phyloP scores from a whole-genome alignment of 208 protist genomes.

The Crithidia acanthocephali region DNA sequence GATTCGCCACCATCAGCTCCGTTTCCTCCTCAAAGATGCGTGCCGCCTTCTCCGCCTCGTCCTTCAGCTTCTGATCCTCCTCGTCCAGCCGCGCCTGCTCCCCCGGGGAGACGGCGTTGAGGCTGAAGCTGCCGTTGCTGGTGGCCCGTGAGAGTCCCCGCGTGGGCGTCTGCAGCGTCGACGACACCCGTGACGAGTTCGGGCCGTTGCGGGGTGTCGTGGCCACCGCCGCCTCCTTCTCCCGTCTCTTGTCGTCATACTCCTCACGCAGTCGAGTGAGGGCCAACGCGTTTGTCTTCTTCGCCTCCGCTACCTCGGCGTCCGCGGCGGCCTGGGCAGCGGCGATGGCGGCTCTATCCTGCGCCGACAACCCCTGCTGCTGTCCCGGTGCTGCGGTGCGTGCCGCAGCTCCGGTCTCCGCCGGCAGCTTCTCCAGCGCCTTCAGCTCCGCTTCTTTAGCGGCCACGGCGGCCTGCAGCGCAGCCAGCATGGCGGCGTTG shows the following conservation, averaged over 20 bases:
- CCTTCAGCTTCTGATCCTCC: constrained; percentile 41
- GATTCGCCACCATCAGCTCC: constrained; percentile 35
- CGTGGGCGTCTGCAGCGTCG: constrained; percentile 12
- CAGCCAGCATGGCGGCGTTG: constrained; percentile 25
- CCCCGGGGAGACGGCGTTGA: constrained; percentile 11
- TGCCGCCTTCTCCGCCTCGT: constrained; percentile 28
- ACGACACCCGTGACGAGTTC: background rate
- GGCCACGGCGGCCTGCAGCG: constrained; percentile 20
- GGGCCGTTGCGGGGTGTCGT: background rate
- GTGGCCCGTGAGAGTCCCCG: background rate
- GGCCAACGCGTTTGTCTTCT: constrained; percentile 10
- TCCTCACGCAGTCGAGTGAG: constrained; percentile 17
- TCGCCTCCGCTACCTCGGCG: constrained; percentile 21
- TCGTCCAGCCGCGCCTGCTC: constrained; percentile 36
- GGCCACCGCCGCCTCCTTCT: constrained; percentile 21
- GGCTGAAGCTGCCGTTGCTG: constrained; percentile 10
- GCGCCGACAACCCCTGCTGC: constrained; percentile 6
- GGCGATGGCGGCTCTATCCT: constrained; percentile 17
- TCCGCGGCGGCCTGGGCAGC: constrained; percentile 28
- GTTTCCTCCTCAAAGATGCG: constrained; percentile 46
- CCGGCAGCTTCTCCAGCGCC: constrained; percentile 14
- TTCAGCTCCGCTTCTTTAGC: constrained; percentile 22
- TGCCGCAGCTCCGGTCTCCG: background rate
- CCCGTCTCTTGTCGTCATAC: constrained; percentile 11
- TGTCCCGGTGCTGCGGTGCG: background rate